Conservation (phyloP, 2,329 filamentous ascomycete species). For the Arthrobotrys entomopaga region DNA sequence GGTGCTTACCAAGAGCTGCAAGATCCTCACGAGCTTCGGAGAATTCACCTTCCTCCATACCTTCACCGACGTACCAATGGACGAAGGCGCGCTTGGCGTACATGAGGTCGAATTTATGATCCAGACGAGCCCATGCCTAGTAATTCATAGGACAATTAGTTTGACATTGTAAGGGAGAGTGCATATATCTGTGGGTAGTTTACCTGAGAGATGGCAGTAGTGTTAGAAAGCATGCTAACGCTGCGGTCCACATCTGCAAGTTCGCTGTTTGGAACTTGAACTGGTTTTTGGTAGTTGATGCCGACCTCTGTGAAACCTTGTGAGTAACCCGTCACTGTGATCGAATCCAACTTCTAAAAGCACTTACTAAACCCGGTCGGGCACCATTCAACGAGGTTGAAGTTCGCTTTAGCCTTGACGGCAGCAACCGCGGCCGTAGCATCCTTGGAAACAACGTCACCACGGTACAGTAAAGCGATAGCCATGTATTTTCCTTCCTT, state of each 20-base stretch:
- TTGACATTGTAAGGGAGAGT: not conserved
- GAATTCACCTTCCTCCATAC: constrained; percentile 93
- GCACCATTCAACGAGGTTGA: constrained; percentile 76
- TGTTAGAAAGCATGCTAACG: constrained; percentile 74
- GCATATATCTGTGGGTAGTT: not conserved
- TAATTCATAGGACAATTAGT: constrained; percentile 8
- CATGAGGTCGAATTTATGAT: constrained; percentile 77
- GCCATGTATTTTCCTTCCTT: constrained; percentile 77
- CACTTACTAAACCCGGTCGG: constrained; percentile 71
- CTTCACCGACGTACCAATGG: constrained; percentile 84
- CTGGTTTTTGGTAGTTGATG: constrained; percentile 73
- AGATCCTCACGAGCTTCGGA: constrained; percentile 86
- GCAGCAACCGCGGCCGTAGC: constrained; percentile 70
- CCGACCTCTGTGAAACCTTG: constrained; percentile 65
- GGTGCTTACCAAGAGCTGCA: constrained; percentile 71
- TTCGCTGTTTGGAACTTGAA: constrained; percentile 67
- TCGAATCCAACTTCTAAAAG: not conserved
- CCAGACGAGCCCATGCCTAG: constrained; percentile 70
- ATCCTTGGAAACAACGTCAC: constrained; percentile 73
- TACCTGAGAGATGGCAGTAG: constrained; percentile 71
- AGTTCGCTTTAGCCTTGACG: constrained; percentile 73
- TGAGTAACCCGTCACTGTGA: not conserved
- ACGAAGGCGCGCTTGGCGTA: constrained; percentile 76
- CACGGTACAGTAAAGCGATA: constrained; percentile 73
- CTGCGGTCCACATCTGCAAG: constrained; percentile 68